These are phyloP conservation scores for Solanum paucissectum DNA, from an alignment of 257 asterid species.

Conservation along the genomic window DNA sequence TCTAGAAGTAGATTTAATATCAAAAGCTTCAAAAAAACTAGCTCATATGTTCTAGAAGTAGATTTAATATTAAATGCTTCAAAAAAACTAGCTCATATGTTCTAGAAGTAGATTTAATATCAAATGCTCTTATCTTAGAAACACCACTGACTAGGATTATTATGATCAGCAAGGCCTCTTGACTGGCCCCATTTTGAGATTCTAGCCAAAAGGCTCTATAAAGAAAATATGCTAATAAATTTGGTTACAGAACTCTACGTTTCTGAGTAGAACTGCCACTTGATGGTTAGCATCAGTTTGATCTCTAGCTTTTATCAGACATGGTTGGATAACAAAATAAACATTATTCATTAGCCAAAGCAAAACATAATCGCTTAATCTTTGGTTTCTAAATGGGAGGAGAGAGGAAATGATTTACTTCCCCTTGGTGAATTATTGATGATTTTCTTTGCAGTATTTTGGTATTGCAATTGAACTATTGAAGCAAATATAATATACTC, in stretches of 20 bases:
- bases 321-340: not conserved
- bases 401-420: not conserved
- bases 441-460: not conserved
- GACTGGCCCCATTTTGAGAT: not conserved
- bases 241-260: not conserved
- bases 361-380: not conserved
- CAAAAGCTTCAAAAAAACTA: not conserved
- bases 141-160: not conserved
- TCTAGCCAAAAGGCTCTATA: not conserved
- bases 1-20: not conserved
- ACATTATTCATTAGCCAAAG: not conserved
- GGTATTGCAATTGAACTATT: not conserved
- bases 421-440: not conserved
- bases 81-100: not conserved
- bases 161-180: not conserved
- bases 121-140: not conserved
- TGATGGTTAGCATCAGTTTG: not conserved
- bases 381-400: not conserved
- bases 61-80: not conserved
- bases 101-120: not conserved
- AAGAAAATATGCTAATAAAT: not conserved
- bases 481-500: not conserved
- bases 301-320: not conserved
- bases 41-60: not conserved
- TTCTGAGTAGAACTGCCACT: not conserved